Conservation (phyloP, 2,329 filamentous ascomycete genomes). For the Botrytis porri region DNA sequence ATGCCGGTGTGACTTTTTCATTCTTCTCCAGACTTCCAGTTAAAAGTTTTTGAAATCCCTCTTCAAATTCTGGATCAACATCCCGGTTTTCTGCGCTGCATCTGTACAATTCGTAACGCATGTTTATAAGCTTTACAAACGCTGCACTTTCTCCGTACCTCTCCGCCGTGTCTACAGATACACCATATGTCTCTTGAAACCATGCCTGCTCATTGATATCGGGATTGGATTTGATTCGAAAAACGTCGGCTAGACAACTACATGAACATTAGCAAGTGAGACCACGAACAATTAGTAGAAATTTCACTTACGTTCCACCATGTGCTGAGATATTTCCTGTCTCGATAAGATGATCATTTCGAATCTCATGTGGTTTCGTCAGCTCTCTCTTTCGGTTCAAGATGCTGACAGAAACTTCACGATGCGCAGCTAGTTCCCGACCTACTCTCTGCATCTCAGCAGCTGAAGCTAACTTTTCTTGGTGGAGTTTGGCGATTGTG, state of each 20-base stretch:
- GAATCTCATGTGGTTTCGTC: background rate
- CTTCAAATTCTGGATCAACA: background rate
- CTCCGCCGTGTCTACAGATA: background rate
- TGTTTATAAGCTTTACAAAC: conserved; percentile 6
- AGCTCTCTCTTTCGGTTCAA: conserved; percentile 2
- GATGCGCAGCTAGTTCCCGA: background rate
- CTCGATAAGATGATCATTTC: background rate
- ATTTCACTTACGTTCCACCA: conserved; percentile 13
- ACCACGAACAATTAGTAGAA: background rate
- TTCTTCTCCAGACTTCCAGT: background rate
- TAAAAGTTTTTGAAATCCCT: background rate
- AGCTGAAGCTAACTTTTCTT: background rate
- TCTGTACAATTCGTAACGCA: conserved; percentile 7
- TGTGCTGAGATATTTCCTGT: conserved; percentile 2
- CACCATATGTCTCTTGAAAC: background rate
- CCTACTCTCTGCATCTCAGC: background rate
- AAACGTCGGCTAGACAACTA: conserved; percentile 9
- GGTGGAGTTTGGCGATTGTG: background rate
- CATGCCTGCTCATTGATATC: background rate
- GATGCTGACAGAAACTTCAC: conserved; percentile 6
- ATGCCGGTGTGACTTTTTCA: background rate
- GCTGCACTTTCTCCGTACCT: background rate
- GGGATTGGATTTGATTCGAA: background rate
- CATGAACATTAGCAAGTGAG: background rate
- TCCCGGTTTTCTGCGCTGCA: background rate